These are phyloP conservation scores for Zizania palustris DNA, from an alignment of 202 grass and related monocot species.

Conservation along the genomic window DNA sequence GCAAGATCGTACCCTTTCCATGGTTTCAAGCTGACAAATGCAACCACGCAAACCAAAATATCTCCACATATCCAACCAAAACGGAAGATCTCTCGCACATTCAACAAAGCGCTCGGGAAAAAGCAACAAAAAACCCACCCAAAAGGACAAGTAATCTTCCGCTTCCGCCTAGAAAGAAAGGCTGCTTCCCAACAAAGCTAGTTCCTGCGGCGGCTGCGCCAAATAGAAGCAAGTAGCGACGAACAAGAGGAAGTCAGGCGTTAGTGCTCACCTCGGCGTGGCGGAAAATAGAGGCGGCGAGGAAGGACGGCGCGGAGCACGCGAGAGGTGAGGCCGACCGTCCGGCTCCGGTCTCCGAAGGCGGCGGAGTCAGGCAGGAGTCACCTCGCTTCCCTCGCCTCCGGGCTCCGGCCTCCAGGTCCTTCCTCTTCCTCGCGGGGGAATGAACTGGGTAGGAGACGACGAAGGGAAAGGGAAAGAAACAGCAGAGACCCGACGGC, in stretches of 20 bases:
- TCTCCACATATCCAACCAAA: not conserved
- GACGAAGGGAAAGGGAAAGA: not conserved
- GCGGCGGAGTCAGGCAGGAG: not conserved
- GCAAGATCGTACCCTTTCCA: constrained; percentile 10
- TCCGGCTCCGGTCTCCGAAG: not conserved
- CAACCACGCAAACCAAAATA: not conserved
- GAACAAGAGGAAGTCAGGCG: not conserved
- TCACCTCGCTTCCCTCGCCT: not conserved
- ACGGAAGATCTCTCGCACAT: not conserved
- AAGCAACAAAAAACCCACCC: not conserved
- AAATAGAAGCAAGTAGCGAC: not conserved
- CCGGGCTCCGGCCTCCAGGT: not conserved
- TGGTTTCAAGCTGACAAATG: constrained; percentile 14
- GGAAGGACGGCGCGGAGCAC: constrained; percentile 34
- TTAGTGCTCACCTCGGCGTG: constrained; percentile 50
- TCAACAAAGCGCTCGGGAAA: constrained; percentile 1
- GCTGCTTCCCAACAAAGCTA: not conserved
- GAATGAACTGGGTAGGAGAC: too few relatives aligned
- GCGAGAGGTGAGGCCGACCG: constrained; percentile 17
- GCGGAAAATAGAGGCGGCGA: not conserved
- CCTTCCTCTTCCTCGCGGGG: not conserved
- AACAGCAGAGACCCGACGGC: constrained; percentile 54
- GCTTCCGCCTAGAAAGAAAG: not conserved
- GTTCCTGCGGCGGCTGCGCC: not conserved
- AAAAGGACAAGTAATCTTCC: constrained; percentile 21